Conservation (phyloP, 495 filamentous ascomycete species). For the Daldinia loculata region DNA sequence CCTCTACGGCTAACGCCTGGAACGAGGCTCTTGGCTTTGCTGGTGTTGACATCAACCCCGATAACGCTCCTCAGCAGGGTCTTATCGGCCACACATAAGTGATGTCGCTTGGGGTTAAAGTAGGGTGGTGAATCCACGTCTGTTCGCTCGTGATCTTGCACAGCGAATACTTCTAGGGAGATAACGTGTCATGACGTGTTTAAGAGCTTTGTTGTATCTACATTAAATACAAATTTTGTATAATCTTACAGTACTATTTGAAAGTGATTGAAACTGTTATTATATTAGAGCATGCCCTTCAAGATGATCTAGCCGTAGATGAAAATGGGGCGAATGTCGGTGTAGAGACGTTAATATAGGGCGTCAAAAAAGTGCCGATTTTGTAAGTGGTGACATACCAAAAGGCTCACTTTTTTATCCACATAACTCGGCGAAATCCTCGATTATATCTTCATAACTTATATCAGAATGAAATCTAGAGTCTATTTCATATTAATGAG, state of each 20-base stretch:
- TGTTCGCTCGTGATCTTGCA: constrained; percentile 13
- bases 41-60: constrained; percentile 52
- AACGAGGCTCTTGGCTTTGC: constrained; percentile 56
- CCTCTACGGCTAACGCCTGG: constrained; percentile 53
- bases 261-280: background rate
- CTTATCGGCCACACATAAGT: constrained; percentile 51
- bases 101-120: too few species aligned
- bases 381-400: too few species aligned
- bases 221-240: constrained; percentile 24
- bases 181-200: constrained; percentile 36
- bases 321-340: background rate
- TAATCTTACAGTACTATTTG: background rate
- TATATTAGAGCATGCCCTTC: background rate
- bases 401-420: too few species aligned
- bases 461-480: too few species aligned
- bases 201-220: constrained; percentile 32
- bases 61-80: constrained; percentile 49
- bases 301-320: background rate
- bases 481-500: too few species aligned
- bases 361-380: too few species aligned
- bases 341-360: background rate
- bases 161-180: constrained; percentile 11
- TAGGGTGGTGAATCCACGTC: background rate
- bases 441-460: too few species aligned
- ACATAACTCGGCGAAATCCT: too few species aligned